Evolutionary conservation across 2,329 filamentous ascomycete genomes (phyloP).

Genomic region (Cordyceps cicadae): DNA sequence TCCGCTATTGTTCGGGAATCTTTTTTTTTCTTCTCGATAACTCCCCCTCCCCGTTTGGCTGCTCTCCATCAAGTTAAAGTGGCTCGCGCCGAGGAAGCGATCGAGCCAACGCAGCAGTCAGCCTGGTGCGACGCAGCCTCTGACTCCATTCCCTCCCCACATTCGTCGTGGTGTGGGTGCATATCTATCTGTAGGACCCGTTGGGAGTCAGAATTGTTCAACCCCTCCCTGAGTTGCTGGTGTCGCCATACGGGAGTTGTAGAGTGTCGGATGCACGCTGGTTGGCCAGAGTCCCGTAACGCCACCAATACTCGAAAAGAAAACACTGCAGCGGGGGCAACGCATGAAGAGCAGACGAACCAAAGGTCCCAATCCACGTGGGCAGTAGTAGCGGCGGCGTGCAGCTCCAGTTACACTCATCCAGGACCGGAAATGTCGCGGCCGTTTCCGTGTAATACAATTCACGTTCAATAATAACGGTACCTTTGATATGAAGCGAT

Average conservation of each 20-base stretch:
- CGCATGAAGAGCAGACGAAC: background rate
- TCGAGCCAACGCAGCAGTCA: slow-evolving; percentile 7
- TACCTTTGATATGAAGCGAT: background rate
- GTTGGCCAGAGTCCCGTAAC: background rate
- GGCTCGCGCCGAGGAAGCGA: background rate
- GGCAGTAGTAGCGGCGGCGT: background rate
- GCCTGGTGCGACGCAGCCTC: background rate
- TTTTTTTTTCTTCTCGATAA: background rate
- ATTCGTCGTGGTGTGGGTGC: background rate
- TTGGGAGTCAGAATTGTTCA: slow-evolving; percentile 3
- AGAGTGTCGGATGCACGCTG: background rate
- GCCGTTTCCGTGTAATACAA: background rate
- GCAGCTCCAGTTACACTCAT: background rate
- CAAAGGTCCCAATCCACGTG: slow-evolving; percentile 3
- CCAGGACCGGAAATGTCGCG: background rate
- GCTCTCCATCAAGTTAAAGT: background rate
- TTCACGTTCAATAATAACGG: background rate
- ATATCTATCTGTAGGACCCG: background rate
- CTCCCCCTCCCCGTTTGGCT: background rate
- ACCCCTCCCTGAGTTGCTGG: background rate
- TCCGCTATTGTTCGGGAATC: background rate
- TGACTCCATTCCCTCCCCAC: slow-evolving; percentile 3
- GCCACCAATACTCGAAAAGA: slow-evolving; percentile 5
- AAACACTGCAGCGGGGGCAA: background rate
- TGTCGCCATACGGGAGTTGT: background rate